Evolutionary conservation across 805 yeast species (phyloP).

Genomic region (Candida silvatica): DNA sequence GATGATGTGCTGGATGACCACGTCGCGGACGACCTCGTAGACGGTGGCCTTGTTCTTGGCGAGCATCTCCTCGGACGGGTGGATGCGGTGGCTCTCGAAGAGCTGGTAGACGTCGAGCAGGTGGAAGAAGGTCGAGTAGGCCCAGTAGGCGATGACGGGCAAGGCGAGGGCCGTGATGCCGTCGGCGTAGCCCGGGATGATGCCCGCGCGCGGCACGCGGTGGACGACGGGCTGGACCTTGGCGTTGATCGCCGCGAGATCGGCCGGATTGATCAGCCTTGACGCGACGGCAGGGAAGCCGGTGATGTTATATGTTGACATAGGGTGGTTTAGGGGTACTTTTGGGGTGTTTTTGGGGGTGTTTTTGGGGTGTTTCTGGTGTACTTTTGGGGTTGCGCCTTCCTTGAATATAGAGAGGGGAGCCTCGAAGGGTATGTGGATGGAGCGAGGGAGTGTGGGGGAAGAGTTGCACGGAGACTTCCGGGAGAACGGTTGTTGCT

Average conservation of each 20-base stretch:
- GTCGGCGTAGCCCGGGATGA: slow-evolving; percentile 2
- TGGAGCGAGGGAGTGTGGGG: no score
- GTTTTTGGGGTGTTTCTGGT: no score
- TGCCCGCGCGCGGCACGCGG: slow-evolving; percentile 1
- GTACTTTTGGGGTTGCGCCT: no score
- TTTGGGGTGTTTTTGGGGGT: no score
- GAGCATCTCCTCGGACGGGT: slow-evolving; percentile 80
- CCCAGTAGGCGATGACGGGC: slow-evolving; percentile 85
- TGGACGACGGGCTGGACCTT: slow-evolving; percentile 1
- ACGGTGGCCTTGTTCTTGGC: slow-evolving; percentile 68
- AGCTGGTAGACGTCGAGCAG: slow-evolving; percentile 64
- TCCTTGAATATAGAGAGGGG: no score
- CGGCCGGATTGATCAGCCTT: slow-evolving; percentile 1
- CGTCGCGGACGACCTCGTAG: slow-evolving; percentile 69
- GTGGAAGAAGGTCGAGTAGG: slow-evolving; percentile 64
- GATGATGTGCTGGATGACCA: slow-evolving; percentile 72
- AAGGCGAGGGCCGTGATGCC: slow-evolving; percentile 3
- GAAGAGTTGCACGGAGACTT: no score
- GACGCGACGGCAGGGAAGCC: background rate
- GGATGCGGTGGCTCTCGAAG: slow-evolving; percentile 81
- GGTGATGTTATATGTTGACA: background rate
- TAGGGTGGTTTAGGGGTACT: background rate
- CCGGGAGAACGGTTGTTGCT: no score
- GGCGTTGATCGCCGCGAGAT: slow-evolving; percentile 1
- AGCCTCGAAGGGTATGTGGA: no score